Base-by-base conservation (phyloP, 176 grass and related monocot genomes). In the Tillandsia leiboldiana region DNA sequence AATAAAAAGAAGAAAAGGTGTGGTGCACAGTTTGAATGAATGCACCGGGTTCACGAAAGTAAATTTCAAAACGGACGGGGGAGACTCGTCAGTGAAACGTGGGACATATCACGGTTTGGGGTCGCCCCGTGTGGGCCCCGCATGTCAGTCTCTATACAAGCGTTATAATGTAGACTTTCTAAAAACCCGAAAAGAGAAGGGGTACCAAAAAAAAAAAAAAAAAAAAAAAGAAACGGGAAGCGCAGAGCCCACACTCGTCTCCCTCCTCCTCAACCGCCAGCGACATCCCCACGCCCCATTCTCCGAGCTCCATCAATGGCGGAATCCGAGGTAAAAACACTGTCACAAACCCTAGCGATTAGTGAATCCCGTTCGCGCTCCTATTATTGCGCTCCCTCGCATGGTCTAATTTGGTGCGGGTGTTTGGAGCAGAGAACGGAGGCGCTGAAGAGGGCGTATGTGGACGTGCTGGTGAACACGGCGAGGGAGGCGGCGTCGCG, bases 401-500 rank as follows among this genome's bases (percentile, higher is more conserved):
- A 9, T 10, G 13, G 49, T 74, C 18, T 63, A n/a, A 14, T 72
- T 42, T 48, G 49, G 51, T 70, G 56, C 10, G 33, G 47, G 7
- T 20, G 27, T 42, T 42, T 61, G 33, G 33, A 42, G 33, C 33
- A 71, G 83, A 79, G 83, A 84, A 73, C 74, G 56, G 85, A 83
- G 71, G 77, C 10, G 70, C 58, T 86, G 67, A 83, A 48, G 59
- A 80, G 51, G 84, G 88, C 85, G 74, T 96, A 88, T 79, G 92
- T 85, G 42, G 83, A 86, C 72, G 75, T 91, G 67, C 88, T 96
- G 51, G 80, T 96, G 51, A 91, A 89, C 80, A 89, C 84, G 58
- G 85, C 83, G 72, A 83, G 79, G 79, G 92, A 91, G 77, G 88
- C 88, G 67, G 92, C 92, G 49, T 83, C 88, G 59, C 85, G 92